Evolutionary conservation across 805 yeast species (phyloP), one percentile per base, ranked within the genome.

Genomic region (Dipodascopsis uninucleata): DNA sequence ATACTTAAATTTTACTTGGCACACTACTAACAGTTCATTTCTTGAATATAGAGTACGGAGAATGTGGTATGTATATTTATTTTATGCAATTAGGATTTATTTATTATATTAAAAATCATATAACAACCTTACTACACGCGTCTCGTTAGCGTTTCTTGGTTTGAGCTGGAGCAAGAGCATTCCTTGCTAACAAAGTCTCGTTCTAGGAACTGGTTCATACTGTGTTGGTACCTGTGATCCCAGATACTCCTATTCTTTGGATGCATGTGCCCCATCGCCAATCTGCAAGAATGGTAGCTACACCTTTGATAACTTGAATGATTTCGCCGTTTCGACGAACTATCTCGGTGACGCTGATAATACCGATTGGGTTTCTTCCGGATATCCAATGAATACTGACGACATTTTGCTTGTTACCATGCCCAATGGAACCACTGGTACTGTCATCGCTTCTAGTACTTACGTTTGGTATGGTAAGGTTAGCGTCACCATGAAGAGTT

Each of bases 191-290:
- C n/a, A n/a, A n/a, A n/a, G n/a, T n/a, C n/a, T n/a, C n/a, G n/a
- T n/a, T n/a, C n/a, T n/a, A n/a, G n/a, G n/a, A n/a, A 75, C 80
- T 20, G 94, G 94, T 18, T 63, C 72, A 14, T 74, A 72, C 66
- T 89, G 97, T 71, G 71, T 88, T 41, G 93, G 90, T 49, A 90
- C 94, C 26, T 89, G 97, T 70, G 85, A 88, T 66, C 83, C 93
- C 29, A 69, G 79, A 49, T 80, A 58, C 60, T 85, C 95, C 3
- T 79, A 65, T 68, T 73, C 73, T 53, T 59, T 76, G 41, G 67
- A 76, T 9, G 78, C 96, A 0, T 89, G 97, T 68, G 77, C 86
- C 79, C 88, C 97, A 4, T 76, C 78, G 76, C 96, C 97, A 9
- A 70, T 79, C 5, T 86, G 94, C 73, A 63, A 71, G 58, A 61